phyloP scores from a whole-genome alignment of 331 rosid genomes.

The Acacia pycnantha region DNA sequence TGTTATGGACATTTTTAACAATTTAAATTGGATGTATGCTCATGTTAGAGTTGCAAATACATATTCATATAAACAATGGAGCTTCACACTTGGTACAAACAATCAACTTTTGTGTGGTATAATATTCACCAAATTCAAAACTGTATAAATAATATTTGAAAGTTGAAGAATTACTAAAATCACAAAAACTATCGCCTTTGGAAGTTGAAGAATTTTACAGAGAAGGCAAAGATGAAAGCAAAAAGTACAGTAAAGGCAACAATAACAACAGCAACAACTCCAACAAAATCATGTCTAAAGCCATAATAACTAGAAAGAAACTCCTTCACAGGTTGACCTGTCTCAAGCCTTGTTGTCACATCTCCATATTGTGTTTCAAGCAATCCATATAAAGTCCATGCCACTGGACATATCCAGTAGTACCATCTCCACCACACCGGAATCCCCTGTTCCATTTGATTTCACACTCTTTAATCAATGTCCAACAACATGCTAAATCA shows the following conservation, averaged over 20 bases:
- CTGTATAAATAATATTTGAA: neutral
- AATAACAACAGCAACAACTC: too few relatives aligned
- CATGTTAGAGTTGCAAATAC: neutral
- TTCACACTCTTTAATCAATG: neutral
- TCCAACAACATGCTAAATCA: neutral
- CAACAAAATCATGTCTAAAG: too few relatives aligned
- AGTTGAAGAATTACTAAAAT: neutral
- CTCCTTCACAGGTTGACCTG: too few relatives aligned
- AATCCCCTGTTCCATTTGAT: constrained; percentile 37
- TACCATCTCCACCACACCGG: constrained; percentile 73
- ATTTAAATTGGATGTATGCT: neutral
- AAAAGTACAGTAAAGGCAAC: neutral
- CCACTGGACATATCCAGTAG: too few relatives aligned
- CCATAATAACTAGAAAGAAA: too few relatives aligned
- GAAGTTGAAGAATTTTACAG: constrained; percentile 44
- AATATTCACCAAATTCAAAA: neutral
- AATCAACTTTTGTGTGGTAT: neutral
- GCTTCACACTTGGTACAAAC: neutral
- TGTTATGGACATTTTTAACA: neutral
- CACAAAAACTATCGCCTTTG: constrained; percentile 34
- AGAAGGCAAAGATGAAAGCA: constrained; percentile 44
- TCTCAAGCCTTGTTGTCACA: too few relatives aligned
- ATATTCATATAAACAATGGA: neutral
- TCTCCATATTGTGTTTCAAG: too few relatives aligned
- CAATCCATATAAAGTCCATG: too few relatives aligned